Evolutionary conservation across 352 stramenopile species (phyloP), one percentile per base, ranked within the genome.

Genomic region (Blastocystis sp.): DNA sequence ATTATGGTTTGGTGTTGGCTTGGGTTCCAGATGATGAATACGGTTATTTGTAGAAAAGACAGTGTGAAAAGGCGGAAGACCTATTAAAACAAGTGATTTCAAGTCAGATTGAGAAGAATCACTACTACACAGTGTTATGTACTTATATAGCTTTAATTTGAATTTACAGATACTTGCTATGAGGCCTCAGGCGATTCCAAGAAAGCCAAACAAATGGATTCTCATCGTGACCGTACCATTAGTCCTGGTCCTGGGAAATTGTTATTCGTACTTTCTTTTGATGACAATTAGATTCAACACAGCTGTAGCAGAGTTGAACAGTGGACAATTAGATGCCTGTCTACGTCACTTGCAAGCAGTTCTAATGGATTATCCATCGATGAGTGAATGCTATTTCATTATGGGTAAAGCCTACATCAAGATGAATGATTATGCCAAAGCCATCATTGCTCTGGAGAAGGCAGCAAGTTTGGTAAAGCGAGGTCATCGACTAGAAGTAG

Each of bases 301-400:
- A 12, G 71, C 71, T 9, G 51, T 83, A 16, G 5, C 71, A 21
- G 21, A 67, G 12, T 59, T 83, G 7, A 83, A 83, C 46, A 21
- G 16, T 21, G 58, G 58, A 27, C 21, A 67, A 39, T 59, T 49
- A 32, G 16, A 52, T n/a, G 12, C 24, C 12, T 11, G 21, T 12
- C 51, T 65, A 29, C 29, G 29, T 11, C 4, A 61, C 14, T 7
- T 83, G 32, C 71, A 83, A 14, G 5, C 49, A 14, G 9, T 83
- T 11, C 43, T 83, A n/a, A n/a, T 56, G 19, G n/a, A 35, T 19
- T 65, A 52, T 27, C 71, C 71, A 7, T 65, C 71, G 12, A 51
- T 83, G 42, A 67, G 43, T 11, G 71, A 83, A 42, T 57, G 49
- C n/a, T 83, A 83, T 43, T 83, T 67, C 71, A 66, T 83, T 21